Percentiles rank a stretch among this genome's conserved stretches.
These are phyloP conservation scores for Cercospora janseana DNA, from an alignment of 2,329 filamentous ascomycete species.

Conservation along the genomic window DNA sequence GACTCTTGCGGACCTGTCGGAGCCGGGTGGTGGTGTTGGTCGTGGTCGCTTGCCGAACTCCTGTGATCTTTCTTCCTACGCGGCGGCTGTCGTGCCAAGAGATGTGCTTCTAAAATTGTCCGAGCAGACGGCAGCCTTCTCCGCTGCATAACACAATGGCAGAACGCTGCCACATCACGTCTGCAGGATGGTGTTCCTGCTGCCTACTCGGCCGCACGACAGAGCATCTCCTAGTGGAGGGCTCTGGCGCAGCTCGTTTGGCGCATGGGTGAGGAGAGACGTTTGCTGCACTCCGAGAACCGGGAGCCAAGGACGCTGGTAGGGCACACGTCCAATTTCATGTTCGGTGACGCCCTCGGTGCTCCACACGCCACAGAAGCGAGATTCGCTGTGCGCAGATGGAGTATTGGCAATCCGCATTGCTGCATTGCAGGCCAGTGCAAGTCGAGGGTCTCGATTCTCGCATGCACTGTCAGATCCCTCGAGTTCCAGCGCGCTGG, in stretches of 20 bases:
- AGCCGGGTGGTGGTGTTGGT: too few relatives aligned
- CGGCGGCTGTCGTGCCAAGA: too few relatives aligned
- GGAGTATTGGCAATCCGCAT: not conserved
- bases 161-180: too few relatives aligned
- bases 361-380: not conserved
- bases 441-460: not conserved
- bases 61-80: too few relatives aligned
- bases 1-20: too few relatives aligned
- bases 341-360: not conserved
- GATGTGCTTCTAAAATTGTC: too few relatives aligned
- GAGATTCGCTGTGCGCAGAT: not conserved
- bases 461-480: not conserved
- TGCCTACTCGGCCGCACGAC: not conserved
- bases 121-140: too few relatives aligned
- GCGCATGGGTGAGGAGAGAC: constrained; percentile 3
- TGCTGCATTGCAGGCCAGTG: not conserved
- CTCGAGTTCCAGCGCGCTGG: not conserved
- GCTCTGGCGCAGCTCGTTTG: not conserved
- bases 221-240: not conserved
- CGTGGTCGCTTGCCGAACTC: too few relatives aligned
- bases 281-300: not conserved
- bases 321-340: not conserved
- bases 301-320: constrained; percentile 2
- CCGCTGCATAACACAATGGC: too few relatives aligned
- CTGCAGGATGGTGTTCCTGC: too few relatives aligned